Evolutionary conservation across 352 stramenopile species (phyloP).

Genomic region (Phytophthora brassicae): DNA sequence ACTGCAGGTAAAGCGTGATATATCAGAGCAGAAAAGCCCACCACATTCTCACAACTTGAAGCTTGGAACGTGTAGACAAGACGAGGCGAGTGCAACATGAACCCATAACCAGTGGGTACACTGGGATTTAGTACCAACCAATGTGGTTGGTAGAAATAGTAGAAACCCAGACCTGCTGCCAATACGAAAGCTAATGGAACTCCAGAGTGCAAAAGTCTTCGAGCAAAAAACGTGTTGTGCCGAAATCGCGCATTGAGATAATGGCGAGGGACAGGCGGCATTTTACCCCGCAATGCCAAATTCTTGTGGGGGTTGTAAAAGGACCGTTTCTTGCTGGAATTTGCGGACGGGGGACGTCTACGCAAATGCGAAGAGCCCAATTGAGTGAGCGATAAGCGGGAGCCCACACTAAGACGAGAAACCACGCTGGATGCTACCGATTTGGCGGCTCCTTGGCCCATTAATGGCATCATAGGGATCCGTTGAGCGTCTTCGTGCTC

Average conservation of each 20-base stretch:
- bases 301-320: slow-evolving; percentile 41
- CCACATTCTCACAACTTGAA: slow-evolving; percentile 73
- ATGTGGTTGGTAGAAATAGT: slow-evolving; percentile 67
- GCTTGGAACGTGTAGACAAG: slow-evolving; percentile 71
- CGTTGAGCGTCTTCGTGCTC: slow-evolving; percentile 33
- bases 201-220: slow-evolving; percentile 52
- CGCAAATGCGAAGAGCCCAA: slow-evolving; percentile 22
- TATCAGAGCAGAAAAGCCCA: slow-evolving; percentile 75
- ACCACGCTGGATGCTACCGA: slow-evolving; percentile 22
- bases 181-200: slow-evolving; percentile 43
- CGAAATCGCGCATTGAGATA: slow-evolving; percentile 63
- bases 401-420: slow-evolving; percentile 27
- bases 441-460: slow-evolving; percentile 30
- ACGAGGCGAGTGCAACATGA: slow-evolving; percentile 45
- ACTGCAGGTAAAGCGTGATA: slow-evolving; percentile 66
- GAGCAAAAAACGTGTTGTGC: slow-evolving; percentile 83
- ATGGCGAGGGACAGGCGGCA: slow-evolving; percentile 53
- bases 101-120: slow-evolving; percentile 41
- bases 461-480: slow-evolving; percentile 34
- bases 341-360: slow-evolving; percentile 19
- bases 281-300: slow-evolving; percentile 38
- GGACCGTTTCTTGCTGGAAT: slow-evolving; percentile 54
- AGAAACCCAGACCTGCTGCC: slow-evolving; percentile 52
- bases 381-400: slow-evolving; percentile 29
- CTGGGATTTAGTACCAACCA: slow-evolving; percentile 45